phyloP scores from a whole-genome alignment of 768 basidiomycete species.

The Termitomyces sp. region DNA sequence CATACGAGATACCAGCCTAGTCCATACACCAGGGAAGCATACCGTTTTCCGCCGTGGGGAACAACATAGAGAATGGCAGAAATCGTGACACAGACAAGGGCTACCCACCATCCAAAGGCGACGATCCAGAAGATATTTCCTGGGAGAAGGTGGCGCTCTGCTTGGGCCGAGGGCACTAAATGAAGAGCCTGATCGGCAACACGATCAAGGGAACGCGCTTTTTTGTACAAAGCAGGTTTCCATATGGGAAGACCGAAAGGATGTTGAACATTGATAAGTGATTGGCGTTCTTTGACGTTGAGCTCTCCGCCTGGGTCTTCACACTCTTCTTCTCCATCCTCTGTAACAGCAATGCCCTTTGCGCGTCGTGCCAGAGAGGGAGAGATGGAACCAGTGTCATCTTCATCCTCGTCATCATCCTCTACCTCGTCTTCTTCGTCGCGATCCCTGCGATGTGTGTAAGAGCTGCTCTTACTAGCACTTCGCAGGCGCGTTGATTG shows the following conservation, averaged over 20 bases:
- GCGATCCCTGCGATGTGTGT: slow-evolving; percentile 32
- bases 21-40: slow-evolving; percentile 83
- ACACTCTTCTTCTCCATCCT: slow-evolving; percentile 33
- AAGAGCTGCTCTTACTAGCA: slow-evolving; percentile 57
- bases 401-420: slow-evolving; percentile 29
- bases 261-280: slow-evolving; percentile 97
- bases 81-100: slow-evolving; percentile 60
- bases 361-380: slow-evolving; percentile 26
- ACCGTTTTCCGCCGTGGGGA: slow-evolving; percentile 78
- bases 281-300: slow-evolving; percentile 92
- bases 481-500: slow-evolving; percentile 51
- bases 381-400: slow-evolving; percentile 15
- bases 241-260: slow-evolving; percentile 99
- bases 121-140: slow-evolving; percentile 93
- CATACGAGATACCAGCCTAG: slow-evolving; percentile 95
- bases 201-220: slow-evolving; percentile 92
- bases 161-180: slow-evolving; percentile 85
- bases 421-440: slow-evolving; percentile 49
- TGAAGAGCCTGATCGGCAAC: slow-evolving; percentile 95
- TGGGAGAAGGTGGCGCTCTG: slow-evolving; percentile 86
- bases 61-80: slow-evolving; percentile 65
- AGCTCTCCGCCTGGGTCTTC: slow-evolving; percentile 49
- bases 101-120: slow-evolving; percentile 92
- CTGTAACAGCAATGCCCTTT: slow-evolving; percentile 39
- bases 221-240: slow-evolving; percentile 99